A percentile compares a stretch with the other conserved stretches of the same genome.
These are phyloP conservation scores for Rhodotorula sp. DNA, from an alignment of 1,284 basidiomycete species.

Conservation along the genomic window DNA sequence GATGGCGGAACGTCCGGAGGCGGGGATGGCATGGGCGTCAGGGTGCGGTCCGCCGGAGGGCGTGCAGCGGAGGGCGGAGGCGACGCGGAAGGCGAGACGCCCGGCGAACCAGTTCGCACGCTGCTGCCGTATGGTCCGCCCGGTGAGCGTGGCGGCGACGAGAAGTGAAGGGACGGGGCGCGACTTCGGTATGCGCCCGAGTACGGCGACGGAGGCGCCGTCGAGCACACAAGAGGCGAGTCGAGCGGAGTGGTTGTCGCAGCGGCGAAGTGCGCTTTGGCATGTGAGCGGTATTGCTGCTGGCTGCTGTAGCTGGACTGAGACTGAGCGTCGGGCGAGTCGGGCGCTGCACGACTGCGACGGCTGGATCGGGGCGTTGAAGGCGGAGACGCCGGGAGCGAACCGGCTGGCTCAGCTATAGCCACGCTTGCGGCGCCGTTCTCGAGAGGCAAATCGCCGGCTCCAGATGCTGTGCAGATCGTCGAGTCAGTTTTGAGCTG, in stretches of 20 bases:
- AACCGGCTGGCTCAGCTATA: not conserved
- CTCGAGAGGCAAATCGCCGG: too few relatives aligned
- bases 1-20: not conserved
- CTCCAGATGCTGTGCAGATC: not conserved
- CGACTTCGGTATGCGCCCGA: not conserved
- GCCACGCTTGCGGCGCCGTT: too few relatives aligned
- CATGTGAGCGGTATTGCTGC: not conserved
- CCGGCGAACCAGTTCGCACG: too few relatives aligned
- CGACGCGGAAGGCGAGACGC: not conserved
- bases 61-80: not conserved
- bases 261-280: not conserved
- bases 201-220: not conserved
- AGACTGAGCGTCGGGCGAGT: too few relatives aligned
- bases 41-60: not conserved
- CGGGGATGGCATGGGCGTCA: constrained; percentile 11
- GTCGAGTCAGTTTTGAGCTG: not conserved
- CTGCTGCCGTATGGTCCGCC: too few relatives aligned
- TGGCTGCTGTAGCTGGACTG: too few relatives aligned
- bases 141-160: not conserved
- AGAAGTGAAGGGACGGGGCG: not conserved
- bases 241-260: not conserved
- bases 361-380: not conserved
- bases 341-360: not conserved
- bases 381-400: not conserved
- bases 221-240: not conserved